Evolutionary conservation across 108 stramenopile genomes (phyloP).

Genomic region (Cylindrotheca fusiformis): DNA sequence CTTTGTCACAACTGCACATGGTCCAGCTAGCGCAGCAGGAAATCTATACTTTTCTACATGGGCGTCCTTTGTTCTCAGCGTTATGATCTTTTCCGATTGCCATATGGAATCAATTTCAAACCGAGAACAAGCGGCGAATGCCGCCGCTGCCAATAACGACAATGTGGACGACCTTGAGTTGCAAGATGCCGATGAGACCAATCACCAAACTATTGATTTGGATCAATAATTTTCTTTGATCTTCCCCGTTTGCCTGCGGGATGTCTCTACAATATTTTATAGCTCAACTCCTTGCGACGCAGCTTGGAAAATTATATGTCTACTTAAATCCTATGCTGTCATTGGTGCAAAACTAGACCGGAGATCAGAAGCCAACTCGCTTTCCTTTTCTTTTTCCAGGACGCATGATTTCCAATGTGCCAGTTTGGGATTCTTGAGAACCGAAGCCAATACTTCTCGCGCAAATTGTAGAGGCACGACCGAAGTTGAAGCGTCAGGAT

Average conservation of each 20-base stretch:
- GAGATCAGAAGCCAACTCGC: conserved; percentile 45
- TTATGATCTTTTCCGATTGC: conserved; percentile 15
- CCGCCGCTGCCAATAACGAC: background rate
- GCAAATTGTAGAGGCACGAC: conserved; percentile 84
- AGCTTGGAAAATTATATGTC: too few relatives aligned
- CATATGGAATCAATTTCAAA: conserved; percentile 16
- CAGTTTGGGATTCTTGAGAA: conserved; percentile 57
- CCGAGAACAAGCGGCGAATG: background rate
- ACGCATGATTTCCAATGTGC: conserved; percentile 89
- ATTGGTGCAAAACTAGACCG: conserved; percentile 3
- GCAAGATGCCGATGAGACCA: background rate
- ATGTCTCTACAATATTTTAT: too few relatives aligned
- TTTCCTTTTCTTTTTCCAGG: conserved; percentile 68
- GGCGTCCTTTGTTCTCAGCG: conserved; percentile 30
- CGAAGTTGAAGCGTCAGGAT: conserved; percentile 6
- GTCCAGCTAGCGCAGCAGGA: conserved; percentile 32
- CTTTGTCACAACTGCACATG: conserved; percentile 36
- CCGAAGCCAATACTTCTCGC: conserved; percentile 79
- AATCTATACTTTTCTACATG: conserved; percentile 54
- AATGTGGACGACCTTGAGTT: background rate
- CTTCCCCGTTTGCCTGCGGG: too few relatives aligned
- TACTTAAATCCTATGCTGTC: background rate
- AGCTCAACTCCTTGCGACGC: too few relatives aligned
- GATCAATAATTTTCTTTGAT: too few relatives aligned
- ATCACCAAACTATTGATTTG: too few relatives aligned